Conservation (phyloP, 768 basidiomycete species). For the Xanthoconium stramineum region DNA sequence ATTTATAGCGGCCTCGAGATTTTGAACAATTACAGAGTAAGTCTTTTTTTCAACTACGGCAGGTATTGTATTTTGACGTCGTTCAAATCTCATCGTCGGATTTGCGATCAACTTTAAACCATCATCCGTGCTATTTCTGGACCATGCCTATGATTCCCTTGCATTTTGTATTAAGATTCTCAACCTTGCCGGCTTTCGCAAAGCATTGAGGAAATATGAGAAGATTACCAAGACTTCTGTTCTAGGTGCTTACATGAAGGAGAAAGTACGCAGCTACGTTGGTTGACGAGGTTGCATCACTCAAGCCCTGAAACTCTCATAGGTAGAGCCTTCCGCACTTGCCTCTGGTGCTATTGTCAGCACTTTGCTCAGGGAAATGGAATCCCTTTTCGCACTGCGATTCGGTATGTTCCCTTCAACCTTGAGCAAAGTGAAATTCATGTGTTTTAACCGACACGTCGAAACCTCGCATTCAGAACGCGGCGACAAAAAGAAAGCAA, state of each 20-base stretch:
- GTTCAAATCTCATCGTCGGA: neutral
- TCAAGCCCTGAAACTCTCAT: neutral
- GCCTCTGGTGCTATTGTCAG: conserved; percentile 59
- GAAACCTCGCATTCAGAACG: conserved; percentile 34
- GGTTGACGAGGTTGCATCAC: neutral
- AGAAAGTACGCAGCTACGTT: conserved; percentile 48
- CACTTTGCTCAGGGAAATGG: conserved; percentile 70
- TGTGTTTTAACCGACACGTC: neutral
- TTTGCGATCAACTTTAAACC: neutral
- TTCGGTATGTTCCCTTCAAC: conserved; percentile 57
- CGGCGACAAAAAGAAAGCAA: conserved; percentile 79
- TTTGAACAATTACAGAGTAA: conserved; percentile 84
- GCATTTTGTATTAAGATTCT: conserved; percentile 50
- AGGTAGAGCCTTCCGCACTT: conserved; percentile 71
- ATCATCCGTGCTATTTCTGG: neutral
- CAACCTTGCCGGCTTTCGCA: conserved; percentile 88
- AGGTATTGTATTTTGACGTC: neutral
- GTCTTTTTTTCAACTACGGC: neutral
- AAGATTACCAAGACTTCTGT: conserved; percentile 72
- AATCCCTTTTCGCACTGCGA: conserved; percentile 67
- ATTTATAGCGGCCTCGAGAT: conserved; percentile 66
- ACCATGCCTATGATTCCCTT: neutral
- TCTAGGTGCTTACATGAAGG: conserved; percentile 75
- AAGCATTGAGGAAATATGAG: conserved; percentile 83
- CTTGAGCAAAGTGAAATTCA: neutral